Percentiles rank a stretch among this genome's conserved stretches.
These are phyloP conservation scores for Ochromonas danica DNA, from an alignment of 108 stramenopile genomes.

Conservation along the genomic window DNA sequence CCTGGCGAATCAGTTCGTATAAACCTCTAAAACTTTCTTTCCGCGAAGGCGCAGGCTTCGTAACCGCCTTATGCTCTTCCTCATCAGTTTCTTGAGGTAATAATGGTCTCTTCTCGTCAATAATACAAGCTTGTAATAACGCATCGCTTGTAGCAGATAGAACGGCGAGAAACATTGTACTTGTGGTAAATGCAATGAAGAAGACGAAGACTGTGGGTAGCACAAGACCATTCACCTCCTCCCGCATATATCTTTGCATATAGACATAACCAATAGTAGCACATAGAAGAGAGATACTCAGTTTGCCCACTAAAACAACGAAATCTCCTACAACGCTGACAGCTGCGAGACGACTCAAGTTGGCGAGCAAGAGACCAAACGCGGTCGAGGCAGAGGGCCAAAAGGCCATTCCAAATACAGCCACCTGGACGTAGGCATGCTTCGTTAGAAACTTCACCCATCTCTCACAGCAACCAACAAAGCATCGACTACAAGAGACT, in stretches of 20 bases:
- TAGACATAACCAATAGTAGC: conserved; percentile 12
- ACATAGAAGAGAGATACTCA: conserved; percentile 27
- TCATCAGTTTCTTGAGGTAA: too few species aligned
- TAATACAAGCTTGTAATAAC: not conserved
- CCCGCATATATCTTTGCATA: not conserved
- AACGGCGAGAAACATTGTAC: not conserved
- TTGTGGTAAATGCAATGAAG: not conserved
- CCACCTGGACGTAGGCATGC: conserved; percentile 85
- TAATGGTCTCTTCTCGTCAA: not conserved
- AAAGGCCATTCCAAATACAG: conserved; percentile 82
- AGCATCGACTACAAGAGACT: conserved; percentile 41
- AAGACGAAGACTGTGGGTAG: not conserved
- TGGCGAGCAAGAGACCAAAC: conserved; percentile 71
- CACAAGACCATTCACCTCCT: not conserved
- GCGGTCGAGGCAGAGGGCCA: conserved; percentile 68
- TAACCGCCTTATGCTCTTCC: too few species aligned
- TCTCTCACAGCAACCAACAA: conserved; percentile 52
- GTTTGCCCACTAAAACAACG: conserved; percentile 48
- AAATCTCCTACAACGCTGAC: conserved; percentile 36
- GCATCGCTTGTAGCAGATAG: not conserved
- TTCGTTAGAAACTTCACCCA: conserved; percentile 81
- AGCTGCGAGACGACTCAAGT: conserved; percentile 39
- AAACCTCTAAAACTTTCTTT: too few species aligned
- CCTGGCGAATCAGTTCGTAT: too few species aligned
- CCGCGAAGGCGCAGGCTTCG: too few species aligned